Conservation (phyloP, 345 rosid species). For the Diplotaxis tenuifolia region DNA sequence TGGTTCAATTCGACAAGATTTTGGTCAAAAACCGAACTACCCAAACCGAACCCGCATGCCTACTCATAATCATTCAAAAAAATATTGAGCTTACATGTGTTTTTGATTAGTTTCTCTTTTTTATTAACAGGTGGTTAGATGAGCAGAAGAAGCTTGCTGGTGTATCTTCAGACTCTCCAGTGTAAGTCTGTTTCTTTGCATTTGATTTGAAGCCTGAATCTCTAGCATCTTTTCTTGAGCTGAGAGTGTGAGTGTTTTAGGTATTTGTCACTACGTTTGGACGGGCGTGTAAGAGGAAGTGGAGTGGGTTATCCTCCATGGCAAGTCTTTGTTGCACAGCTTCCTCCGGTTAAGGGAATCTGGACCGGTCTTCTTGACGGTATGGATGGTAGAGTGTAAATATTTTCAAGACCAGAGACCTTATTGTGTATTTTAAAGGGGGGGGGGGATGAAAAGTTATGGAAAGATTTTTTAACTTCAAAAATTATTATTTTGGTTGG, state of each 20-base stretch:
- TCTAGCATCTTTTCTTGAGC: not conserved
- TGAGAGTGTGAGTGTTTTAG: constrained; percentile 38
- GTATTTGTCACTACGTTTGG: constrained; percentile 81
- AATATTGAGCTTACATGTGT: not conserved
- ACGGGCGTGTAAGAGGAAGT: constrained; percentile 93
- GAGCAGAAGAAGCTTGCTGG: constrained; percentile 86
- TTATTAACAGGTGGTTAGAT: constrained; percentile 66
- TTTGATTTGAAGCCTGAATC: not conserved
- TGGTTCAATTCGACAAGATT: too few species aligned
- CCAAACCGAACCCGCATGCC: too few species aligned
- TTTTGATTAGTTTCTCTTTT: not conserved
- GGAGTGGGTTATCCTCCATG: constrained; percentile 98
- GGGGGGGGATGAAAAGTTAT: constrained; percentile 5
- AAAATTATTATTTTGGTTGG: not conserved
- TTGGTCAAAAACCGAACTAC: too few species aligned
- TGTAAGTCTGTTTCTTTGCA: constrained; percentile 47
- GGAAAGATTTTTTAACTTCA: not conserved
- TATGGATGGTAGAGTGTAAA: constrained; percentile 79
- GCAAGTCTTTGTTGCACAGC: constrained; percentile 90
- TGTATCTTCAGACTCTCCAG: constrained; percentile 80
- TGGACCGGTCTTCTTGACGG: constrained; percentile 97
- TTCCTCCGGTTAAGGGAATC: constrained; percentile 84
- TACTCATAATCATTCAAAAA: too few species aligned
- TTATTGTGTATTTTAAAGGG: not conserved
- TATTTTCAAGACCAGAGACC: not conserved